Base-by-base conservation (phyloP, 108 stramenopile genomes). In the Nitzschia sp. region DNA sequence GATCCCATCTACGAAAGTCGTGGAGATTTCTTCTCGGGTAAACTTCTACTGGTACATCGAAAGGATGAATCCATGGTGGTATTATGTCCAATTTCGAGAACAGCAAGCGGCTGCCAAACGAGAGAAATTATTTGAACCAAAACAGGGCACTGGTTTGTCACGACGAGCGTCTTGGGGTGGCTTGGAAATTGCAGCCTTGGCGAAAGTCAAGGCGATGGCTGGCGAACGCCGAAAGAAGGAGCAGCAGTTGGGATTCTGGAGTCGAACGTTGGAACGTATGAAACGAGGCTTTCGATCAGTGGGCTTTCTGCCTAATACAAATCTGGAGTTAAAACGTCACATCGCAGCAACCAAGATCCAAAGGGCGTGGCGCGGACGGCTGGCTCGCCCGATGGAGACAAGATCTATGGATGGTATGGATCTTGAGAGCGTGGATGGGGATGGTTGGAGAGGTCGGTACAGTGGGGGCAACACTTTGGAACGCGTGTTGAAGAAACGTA, bases 1-100 rank as follows among this genome's bases (percentile, higher is more conserved):
- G 13, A 80, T 91, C 34, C 82, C 75, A 30, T 47, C 84, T 15
- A 62, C 69, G 22, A 72, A 32, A 17, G 65, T 87, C 9, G 68
- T 85, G 9, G 65, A 75, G 33, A 55, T 63, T 15, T 70, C 68
- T n/a, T 58, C 60, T 11, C 56, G 41, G 35, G 58, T 79, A 28
- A 64, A 73, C 53, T 48, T 47, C 15, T 75, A 75, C 36, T 77
- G 58, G 58, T 67, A 64, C 36, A 30, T 80, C 3, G 28, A 61
- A n/a, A 58, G 69, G 17, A 23, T 80, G 17, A 63, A 33, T 45
- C 82, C 80, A 16, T 50, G 35, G 0, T 80, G 55, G 45, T 69
- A 74, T 58, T 69, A 45, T 13, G 45, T n/a, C 27, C 3, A 33
- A 11, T 58, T 69, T 28, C 59, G 25, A 16, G 45, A 47, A 23